Base-by-base conservation (phyloP, 2,329 filamentous ascomycete genomes). In the Zymoseptoria brevis region DNA sequence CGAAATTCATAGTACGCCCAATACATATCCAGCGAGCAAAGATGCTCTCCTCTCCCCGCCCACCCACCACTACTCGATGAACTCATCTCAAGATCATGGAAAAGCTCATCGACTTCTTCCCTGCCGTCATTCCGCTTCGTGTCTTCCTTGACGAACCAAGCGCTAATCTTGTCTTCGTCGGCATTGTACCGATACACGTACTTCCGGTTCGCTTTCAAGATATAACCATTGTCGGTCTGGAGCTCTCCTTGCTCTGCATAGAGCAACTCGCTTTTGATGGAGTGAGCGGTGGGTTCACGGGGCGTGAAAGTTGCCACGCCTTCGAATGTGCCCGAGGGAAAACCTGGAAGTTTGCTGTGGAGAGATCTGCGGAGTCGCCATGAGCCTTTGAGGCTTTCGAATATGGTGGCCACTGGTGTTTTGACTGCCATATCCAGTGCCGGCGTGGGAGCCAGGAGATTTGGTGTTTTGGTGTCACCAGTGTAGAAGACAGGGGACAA, bases 121-220 rank as follows among this genome's bases (percentile, higher is more conserved):
- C 64, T 57, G 53, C 68, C 70, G 0, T 69, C 63, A 24, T 66
- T 60, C 9, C 79, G 79, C 64, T 77, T 79, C 13, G 78, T 73
- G 63, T 90, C 86, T 30, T 88, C 83, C 62, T 85, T 84, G 48
- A 84, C 84, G 66, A 92, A 92, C 88, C 88, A 93, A 1, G 87
- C 85, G 60, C 83, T 87, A 26, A 93, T 77, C 50, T 73, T 76
- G 67, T 91, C 87, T 2, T 73, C 77, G n/a, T 65, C 69, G 58
- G 86, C 83, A 56, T 83, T 78, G 67, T 90, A 91, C 0, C 88
- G 82, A 78, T 88, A 92, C 1, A 89, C 79, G 67, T 93, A 92
- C 21, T 87, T 83, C 21, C 85, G 76, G 13, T 81, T 85, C 0
- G 86, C 86, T 35, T 77, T 79, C 68, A 89, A 85, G 0, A 75